Conservation (phyloP, 2,329 filamentous ascomycete species). For the Aspergillus sp. region DNA sequence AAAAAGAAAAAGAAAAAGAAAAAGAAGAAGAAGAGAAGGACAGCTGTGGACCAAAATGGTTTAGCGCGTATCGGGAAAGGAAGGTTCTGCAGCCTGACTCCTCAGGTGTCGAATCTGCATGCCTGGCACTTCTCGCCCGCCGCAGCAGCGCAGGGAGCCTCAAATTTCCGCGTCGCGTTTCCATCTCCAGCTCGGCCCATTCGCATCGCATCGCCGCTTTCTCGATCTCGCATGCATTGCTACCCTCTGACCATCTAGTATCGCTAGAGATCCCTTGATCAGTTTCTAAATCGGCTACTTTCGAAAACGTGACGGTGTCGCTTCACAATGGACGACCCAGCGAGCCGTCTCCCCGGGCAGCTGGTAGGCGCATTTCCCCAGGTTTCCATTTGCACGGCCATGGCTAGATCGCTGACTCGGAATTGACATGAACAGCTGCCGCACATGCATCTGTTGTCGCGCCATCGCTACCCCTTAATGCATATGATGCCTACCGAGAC, state of each 20-base stretch:
- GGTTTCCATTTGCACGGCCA: conserved; percentile 3
- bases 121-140: conserved; percentile 8
- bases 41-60: neutral
- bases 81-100: conserved; percentile 11
- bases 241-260: conserved; percentile 1
- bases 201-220: conserved; percentile 4
- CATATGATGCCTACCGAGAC: conserved; percentile 71
- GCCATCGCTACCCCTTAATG: conserved; percentile 74
- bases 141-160: conserved; percentile 23
- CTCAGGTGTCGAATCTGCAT: conserved; percentile 23
- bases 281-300: conserved; percentile 11
- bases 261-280: conserved; percentile 7
- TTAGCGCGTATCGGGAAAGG: neutral
- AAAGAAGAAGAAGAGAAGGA: too few relatives aligned
- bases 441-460: conserved; percentile 87
- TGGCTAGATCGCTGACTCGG: conserved; percentile 12
- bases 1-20: too few relatives aligned
- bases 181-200: neutral
- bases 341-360: conserved; percentile 45
- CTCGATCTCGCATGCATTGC: conserved; percentile 12
- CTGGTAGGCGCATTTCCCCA: conserved; percentile 37
- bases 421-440: conserved; percentile 59
- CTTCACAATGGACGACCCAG: conserved; percentile 47
- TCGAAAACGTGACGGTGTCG: conserved; percentile 16
- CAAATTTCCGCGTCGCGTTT: conserved; percentile 41